Base-by-base conservation (phyloP, 2,329 filamentous ascomycete genomes). In the Waltergamsia citrina region DNA sequence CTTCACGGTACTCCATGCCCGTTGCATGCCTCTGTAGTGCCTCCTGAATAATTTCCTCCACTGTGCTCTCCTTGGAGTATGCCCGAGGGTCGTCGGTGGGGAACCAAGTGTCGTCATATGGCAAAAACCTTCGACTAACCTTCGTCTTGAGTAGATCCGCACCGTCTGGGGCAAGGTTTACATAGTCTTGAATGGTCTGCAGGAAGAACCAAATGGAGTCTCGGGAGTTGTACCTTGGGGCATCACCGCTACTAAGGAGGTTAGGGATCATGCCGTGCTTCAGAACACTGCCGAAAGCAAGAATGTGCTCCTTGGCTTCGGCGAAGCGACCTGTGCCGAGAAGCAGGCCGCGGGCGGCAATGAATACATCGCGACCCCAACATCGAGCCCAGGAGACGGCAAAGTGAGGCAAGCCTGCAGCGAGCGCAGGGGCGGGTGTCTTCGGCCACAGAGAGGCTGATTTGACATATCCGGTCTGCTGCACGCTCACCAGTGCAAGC, bases 261-360 rank as follows among this genome's bases (percentile, higher is more conserved):
- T 98, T 98, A 11, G 92, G 92, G 37, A 98, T 88, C 87, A 96
- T 94, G 33, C 92, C 92, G 48, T 98, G 92, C 66, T 98, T 98
- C 45, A 98, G 64, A 9, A 98, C 88, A 53, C 87, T 94, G 3
- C 85, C 88, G 60, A 98, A 98, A 7, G 88, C 90, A 39, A 86
- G 66, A 38, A 98, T 94, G 50, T 98, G 93, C 54, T 96, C 87
- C 50, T 78, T 88, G 7, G 92, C 92, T 53, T 95, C 88, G 3
- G 72, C 75, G 47, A 83, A 94, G 7, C 92, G 80, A 3, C 87
- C 86, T 9, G 90, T 96, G 26, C 85, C 87, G 23, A 98, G 74
- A 45, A 85, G 85, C n/a, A 98, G 68, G 28, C 92, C 92, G 33
- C 92, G 81, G 26, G 94, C 74, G 11, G 92, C 92, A 42, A 98